phyloP scores from a whole-genome alignment of 208 protist genomes.

The Porcisia deanei region DNA sequence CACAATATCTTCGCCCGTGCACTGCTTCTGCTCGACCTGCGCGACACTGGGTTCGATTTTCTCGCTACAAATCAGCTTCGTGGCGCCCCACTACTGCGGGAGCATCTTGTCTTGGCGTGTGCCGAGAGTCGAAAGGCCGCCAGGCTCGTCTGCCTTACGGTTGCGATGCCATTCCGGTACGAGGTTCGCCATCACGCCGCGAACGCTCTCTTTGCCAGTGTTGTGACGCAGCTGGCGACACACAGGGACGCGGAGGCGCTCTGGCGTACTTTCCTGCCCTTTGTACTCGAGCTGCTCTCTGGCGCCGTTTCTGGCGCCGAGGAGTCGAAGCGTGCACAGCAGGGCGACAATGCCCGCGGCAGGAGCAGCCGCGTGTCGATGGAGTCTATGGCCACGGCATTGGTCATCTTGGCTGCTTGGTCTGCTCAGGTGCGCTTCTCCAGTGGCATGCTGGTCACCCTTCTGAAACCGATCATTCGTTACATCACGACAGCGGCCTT shows the following conservation, averaged over 20 bases:
- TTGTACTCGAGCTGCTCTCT: constrained; percentile 71
- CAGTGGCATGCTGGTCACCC: constrained; percentile 47
- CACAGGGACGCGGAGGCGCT: constrained; percentile 64
- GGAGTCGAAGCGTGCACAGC: constrained; percentile 13
- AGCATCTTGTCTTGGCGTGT: constrained; percentile 71
- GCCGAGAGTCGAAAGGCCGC: constrained; percentile 74
- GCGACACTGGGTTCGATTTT: constrained; percentile 87
- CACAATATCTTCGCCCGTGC: constrained; percentile 82
- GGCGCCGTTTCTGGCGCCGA: constrained; percentile 29
- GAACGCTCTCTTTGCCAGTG: constrained; percentile 79
- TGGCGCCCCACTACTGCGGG: constrained; percentile 74
- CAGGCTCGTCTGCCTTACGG: constrained; percentile 64
- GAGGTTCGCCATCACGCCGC: constrained; percentile 68
- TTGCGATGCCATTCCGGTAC: constrained; percentile 51
- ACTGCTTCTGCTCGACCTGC: constrained; percentile 80
- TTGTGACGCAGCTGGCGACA: constrained; percentile 56
- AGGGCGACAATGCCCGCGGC: constrained; percentile 10
- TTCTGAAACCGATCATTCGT: constrained; percentile 61
- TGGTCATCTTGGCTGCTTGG: constrained; percentile 80
- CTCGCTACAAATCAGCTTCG: constrained; percentile 77
- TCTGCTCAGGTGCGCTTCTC: constrained; percentile 65
- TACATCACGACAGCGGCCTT: constrained; percentile 31
- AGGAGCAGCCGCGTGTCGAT: constrained; percentile 19
- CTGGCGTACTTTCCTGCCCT: constrained; percentile 77
- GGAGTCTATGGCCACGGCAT: constrained; percentile 66